These are phyloP conservation scores for Deinandra increscens DNA, from an alignment of 129 eudicot species.

Conservation along the genomic window DNA sequence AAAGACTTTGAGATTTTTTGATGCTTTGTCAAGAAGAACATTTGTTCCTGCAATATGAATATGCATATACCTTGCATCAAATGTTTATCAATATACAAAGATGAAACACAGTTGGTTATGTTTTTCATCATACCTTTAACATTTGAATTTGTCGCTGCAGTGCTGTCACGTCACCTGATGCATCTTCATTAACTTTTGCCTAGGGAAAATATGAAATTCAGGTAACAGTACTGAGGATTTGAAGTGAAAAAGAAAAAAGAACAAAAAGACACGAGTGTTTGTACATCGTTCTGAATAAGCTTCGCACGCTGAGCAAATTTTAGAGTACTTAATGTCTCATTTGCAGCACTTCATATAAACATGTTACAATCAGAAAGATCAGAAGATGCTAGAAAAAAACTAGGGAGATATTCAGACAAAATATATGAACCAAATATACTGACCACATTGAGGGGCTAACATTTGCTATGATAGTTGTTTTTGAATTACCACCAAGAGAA, in stretches of 20 bases:
- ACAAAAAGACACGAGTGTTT: slow-evolving; percentile 8
- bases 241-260: background rate
- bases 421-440: slow-evolving; percentile 29
- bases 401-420: slow-evolving; percentile 14
- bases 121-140: slow-evolving; percentile 51
- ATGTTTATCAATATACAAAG: slow-evolving; percentile 11
- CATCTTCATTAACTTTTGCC: slow-evolving; percentile 93
- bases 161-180: slow-evolving; percentile 72
- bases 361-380: slow-evolving; percentile 20
- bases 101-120: background rate
- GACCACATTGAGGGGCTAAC: slow-evolving; percentile 90
- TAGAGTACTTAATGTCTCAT: slow-evolving; percentile 81
- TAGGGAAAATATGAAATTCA: slow-evolving; percentile 30
- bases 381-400: background rate
- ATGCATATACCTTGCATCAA: slow-evolving; percentile 19
- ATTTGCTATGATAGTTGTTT: slow-evolving; percentile 85
- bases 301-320: slow-evolving; percentile 97
- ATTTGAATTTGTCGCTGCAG: slow-evolving; percentile 80
- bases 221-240: background rate
- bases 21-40: slow-evolving; percentile 63
- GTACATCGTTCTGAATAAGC: slow-evolving; percentile 92
- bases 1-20: slow-evolving; percentile 30
- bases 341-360: slow-evolving; percentile 59
- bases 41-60: slow-evolving; percentile 56
- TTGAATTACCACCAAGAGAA: slow-evolving; percentile 94